A percentile compares a stretch with the other conserved stretches of the same genome.
Evolutionary conservation across 441 rosid species (phyloP).

Genomic region (Pelargonium citronellum): DNA sequence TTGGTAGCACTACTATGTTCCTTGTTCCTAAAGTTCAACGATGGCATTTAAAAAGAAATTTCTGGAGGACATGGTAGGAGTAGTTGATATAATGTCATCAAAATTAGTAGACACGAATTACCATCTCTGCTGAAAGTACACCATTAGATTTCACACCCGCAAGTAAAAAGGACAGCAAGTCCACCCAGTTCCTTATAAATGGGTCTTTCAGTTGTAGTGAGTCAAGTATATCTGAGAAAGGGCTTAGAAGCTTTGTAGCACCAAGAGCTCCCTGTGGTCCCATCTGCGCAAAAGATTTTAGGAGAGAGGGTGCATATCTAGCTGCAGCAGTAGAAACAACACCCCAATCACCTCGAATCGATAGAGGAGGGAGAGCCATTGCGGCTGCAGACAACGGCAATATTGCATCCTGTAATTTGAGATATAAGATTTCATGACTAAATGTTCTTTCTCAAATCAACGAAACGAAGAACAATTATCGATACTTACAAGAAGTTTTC

Average conservation of each 20-base stretch:
- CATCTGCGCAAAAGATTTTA: conserved; percentile 71
- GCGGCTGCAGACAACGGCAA: conserved; percentile 86
- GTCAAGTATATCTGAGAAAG: conserved; percentile 75
- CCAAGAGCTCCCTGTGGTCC: conserved; percentile 84
- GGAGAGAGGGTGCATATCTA: conserved; percentile 78
- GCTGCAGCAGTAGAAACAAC: conserved; percentile 82
- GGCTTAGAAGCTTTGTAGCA: conserved; percentile 80
- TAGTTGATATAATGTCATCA: background rate
- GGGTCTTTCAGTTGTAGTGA: conserved; percentile 72
- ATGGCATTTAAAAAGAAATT: no score
- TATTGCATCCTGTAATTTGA: conserved; percentile 65
- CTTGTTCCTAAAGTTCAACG: background rate
- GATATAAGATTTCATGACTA: background rate
- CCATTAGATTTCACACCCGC: conserved; percentile 97
- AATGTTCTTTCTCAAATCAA: background rate
- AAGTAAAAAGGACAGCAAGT: conserved; percentile 84
- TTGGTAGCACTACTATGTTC: background rate
- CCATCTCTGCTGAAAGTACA: conserved; percentile 98
- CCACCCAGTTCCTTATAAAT: conserved; percentile 84
- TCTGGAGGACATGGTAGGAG: background rate
- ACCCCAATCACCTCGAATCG: conserved; percentile 79
- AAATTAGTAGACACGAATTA: conserved; percentile 33
- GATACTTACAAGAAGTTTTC: conserved; percentile 67
- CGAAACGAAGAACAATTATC: background rate
- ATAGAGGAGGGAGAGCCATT: conserved; percentile 89